Conservation (phyloP, 441 rosid genomes). For the Lepidium campestre region DNA sequence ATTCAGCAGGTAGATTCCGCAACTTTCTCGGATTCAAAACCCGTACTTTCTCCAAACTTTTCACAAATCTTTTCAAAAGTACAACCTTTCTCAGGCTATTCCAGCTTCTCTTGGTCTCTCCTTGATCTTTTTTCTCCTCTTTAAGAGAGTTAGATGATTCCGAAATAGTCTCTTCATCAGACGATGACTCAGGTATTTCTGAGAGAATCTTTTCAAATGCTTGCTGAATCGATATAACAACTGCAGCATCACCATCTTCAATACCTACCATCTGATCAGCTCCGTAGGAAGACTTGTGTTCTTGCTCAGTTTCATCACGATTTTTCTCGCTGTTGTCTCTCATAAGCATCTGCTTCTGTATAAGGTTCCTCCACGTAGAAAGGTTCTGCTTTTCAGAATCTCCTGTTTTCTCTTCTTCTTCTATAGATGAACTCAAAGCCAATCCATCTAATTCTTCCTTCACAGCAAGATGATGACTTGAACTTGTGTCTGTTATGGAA, state of each 20-base stretch:
- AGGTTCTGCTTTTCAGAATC: constrained; percentile 37
- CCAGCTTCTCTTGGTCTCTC: constrained; percentile 47
- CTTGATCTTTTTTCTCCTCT: constrained; percentile 32
- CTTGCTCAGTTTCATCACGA: constrained; percentile 9
- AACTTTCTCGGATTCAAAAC: constrained; percentile 41
- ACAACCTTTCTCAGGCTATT: constrained; percentile 69
- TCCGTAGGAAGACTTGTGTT: constrained; percentile 24
- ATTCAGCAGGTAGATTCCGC: constrained; percentile 39
- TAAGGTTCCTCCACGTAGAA: constrained; percentile 59
- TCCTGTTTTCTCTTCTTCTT: constrained; percentile 9
- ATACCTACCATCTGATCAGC: constrained; percentile 20
- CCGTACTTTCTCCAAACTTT: constrained; percentile 60
- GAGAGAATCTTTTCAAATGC: constrained; percentile 75
- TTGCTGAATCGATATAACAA: constrained; percentile 61
- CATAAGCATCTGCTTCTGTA: constrained; percentile 74
- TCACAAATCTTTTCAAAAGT: constrained; percentile 68
- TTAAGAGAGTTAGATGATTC: constrained; percentile 18
- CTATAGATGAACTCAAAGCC: constrained; percentile 2
- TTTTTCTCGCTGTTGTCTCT: constrained; percentile 20
- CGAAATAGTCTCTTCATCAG: constrained; percentile 34
- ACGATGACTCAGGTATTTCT: constrained; percentile 40
- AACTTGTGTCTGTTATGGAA: constrained; percentile 1
- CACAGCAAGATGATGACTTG: neutral
- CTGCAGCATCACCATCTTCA: constrained; percentile 43
- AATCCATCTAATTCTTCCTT: neutral